A percentile compares a stretch with the other conserved stretches of the same genome.
phyloP scores from a whole-genome alignment of 176 grass and related monocot species.

The Aegilops umbellulata region DNA sequence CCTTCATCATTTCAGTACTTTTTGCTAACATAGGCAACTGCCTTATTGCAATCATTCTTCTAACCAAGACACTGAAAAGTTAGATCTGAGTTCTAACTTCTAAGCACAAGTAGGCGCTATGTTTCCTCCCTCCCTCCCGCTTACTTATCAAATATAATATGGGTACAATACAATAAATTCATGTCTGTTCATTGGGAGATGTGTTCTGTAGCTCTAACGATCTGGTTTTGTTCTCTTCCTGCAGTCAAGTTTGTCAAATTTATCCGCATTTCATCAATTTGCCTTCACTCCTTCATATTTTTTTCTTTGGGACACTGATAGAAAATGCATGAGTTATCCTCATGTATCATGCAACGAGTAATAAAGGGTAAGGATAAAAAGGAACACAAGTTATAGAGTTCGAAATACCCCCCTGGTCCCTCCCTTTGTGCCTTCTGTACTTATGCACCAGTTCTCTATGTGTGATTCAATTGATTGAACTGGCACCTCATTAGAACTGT shows the following conservation, averaged over 20 bases:
- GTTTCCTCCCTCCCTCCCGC: neutral
- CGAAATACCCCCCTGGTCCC: neutral
- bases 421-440: neutral
- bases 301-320: neutral
- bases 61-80: conserved; percentile 7
- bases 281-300: conserved; percentile 3
- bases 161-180: conserved; percentile 4
- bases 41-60: conserved; percentile 20
- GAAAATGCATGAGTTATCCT: neutral
- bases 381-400: neutral
- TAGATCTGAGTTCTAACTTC: neutral
- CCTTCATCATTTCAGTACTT: conserved; percentile 34
- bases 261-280: neutral
- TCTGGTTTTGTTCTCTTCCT: conserved; percentile 10
- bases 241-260: neutral
- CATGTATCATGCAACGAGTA: neutral
- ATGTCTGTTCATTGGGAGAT: neutral
- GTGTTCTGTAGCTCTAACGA: conserved; percentile 8
- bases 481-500: conserved; percentile 2
- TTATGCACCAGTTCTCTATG: neutral
- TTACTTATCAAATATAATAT: conserved; percentile 18
- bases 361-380: neutral
- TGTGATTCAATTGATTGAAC: conserved; percentile 12
- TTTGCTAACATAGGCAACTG: conserved; percentile 17
- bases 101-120: neutral